Evolutionary conservation across 257 asterid species (phyloP).

Genomic region (Solanum chilense): DNA sequence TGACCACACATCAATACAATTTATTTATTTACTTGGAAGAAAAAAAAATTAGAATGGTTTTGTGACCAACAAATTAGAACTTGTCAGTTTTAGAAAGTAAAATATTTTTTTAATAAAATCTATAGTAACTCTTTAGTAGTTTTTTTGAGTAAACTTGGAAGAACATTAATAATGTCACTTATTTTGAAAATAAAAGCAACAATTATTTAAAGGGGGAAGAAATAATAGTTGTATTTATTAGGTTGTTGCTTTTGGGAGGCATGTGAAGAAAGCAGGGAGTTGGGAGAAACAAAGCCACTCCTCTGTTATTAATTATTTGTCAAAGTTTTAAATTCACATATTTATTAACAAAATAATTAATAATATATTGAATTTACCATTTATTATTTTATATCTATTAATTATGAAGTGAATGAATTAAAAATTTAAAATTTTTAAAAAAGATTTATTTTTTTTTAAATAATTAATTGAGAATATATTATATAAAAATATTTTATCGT

Average conservation of each 20-base stretch:
- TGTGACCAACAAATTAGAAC: not conserved
- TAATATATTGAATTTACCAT: too few relatives aligned
- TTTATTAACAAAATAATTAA: too few relatives aligned
- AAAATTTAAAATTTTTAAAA: too few relatives aligned
- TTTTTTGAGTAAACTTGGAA: not conserved
- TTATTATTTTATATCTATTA: too few relatives aligned
- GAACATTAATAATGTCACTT: not conserved
- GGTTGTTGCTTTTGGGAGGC: not conserved
- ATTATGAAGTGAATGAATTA: too few relatives aligned
- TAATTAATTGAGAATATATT: too few relatives aligned
- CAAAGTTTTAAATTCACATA: too few relatives aligned
- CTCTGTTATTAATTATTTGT: too few relatives aligned
- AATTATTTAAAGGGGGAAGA: not conserved
- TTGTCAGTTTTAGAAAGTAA: not conserved
- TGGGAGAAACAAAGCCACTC: not conserved
- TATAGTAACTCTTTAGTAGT: not conserved
- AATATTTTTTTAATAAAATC: too few relatives aligned
- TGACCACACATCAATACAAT: not conserved
- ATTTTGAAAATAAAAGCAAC: too few relatives aligned
- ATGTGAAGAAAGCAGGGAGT: not conserved
- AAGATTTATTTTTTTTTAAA: too few relatives aligned
- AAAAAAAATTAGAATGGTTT: not conserved
- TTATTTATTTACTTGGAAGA: not conserved
- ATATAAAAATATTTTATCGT: too few relatives aligned
- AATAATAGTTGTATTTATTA: not conserved